Evolutionary conservation across 257 asterid genomes (phyloP).

Genomic region (Solanum habrochaites): DNA sequence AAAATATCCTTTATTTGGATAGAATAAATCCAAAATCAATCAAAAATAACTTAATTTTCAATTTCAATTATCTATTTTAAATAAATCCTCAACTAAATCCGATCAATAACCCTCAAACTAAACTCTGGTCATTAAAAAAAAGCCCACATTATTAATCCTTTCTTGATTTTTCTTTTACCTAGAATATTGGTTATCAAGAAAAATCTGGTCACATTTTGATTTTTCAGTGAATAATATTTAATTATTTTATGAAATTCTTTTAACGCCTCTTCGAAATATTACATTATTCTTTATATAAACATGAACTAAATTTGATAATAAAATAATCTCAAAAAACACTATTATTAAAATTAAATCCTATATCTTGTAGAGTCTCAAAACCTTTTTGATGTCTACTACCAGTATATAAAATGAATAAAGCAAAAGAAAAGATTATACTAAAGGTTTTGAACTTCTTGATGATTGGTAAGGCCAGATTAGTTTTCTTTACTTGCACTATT

Average conservation of each 20-base stretch:
- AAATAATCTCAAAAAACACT: not conserved
- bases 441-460: not conserved
- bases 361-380: too few species aligned
- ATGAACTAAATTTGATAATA: too few species aligned
- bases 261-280: accelerated
- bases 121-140: too few species aligned
- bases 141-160: not conserved
- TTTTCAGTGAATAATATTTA: not conserved
- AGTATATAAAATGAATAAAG: not conserved
- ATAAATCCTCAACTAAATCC: too few species aligned
- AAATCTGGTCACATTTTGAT: not conserved
- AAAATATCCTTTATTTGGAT: not conserved
- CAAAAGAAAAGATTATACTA: not conserved
- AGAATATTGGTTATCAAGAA: too few species aligned
- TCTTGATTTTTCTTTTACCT: not conserved
- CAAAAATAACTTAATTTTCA: too few species aligned
- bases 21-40: not conserved
- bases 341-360: too few species aligned
- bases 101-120: too few species aligned
- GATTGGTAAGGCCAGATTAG: not conserved
- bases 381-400: not conserved
- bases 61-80: too few species aligned
- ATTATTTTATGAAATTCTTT: too few species aligned
- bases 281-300: too few species aligned
- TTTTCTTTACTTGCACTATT: not conserved